Evolutionary conservation across 2,329 filamentous ascomycete genomes (phyloP), one percentile per base, ranked within the genome.

Genomic region (Tolypocladium amazonense): DNA sequence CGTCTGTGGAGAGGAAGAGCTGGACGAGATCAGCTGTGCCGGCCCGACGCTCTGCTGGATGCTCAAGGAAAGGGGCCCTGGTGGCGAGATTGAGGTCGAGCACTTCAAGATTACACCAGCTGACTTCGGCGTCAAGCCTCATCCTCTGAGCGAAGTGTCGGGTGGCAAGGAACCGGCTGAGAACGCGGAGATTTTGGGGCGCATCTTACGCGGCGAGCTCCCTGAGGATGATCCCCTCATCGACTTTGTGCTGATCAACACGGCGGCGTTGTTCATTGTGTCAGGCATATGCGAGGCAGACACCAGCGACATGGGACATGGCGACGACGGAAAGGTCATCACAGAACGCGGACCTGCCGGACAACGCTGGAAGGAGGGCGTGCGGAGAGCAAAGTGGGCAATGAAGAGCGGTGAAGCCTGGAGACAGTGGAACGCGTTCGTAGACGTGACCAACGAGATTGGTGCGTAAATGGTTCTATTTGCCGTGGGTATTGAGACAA

Each of bases 1-100:
- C 27, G 89, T 97, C 23, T 99, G 93, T 70, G 94, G 94, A 52
- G 88, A 89, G 65, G 95, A 97, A 76, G 91, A 97, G 67, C 84
- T 99, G 37, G 94, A 99, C 71, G 94, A 99, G 77, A 85, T 99
- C 62, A 94, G 89, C 67, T 97, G 93, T 66, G 94, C 93, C 1
- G 93, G 94, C 0, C 81, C 81, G 41, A 96, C 92, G 2, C 86
- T 89, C 68, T 96, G 92, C 81, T 99, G 94, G 94, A 86, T 86
- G 75, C 76, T 97, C 59, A 78, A 82, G 58, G 77, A 81, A 56
- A 74, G 75, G 56, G 71, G 72, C 6, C 72, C 75, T 20, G 68
- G 72, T 27, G 68, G 71, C 45, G 71, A 72, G 43, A 67, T 84
- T 73, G 69, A 83, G 59, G 80, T 95, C 47, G 86, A 92, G 65